Base-by-base conservation (phyloP, 2,329 filamentous ascomycete species). In the Phialocephala subalpina region DNA sequence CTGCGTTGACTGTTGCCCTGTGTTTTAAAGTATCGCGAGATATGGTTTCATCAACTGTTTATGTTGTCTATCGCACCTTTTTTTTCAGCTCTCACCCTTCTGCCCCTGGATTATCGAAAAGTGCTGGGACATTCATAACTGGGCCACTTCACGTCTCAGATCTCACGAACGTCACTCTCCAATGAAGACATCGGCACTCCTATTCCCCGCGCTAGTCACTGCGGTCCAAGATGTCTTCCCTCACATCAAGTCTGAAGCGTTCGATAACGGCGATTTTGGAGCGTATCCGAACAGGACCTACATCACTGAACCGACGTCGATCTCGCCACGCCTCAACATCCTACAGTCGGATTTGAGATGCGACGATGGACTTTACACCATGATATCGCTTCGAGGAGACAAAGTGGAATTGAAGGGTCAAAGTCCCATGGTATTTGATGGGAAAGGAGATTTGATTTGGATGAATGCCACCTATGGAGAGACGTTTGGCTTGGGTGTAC, bases 281-380 rank as follows among this genome's bases (percentile, higher is more conserved):
- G 60, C 73, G 6, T 79, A 79, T 69, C 78, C 78, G 9, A 74
- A 74, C 42, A 73, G 76, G 36, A 73, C 71, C 2, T 80, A 76
- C 65, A 69, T 71, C 9, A 77, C 78, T 6, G 71, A 72, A 11
- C 68, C 74, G 5, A 62, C 75, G 18, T 69, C 77, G 33, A 65
- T 58, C 11, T 66, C 66, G 2, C 67, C 66, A 16, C 58, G 45
- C 12, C 61, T 68, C 20, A 70, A 71, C 57, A 49, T 68, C 22
- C 60, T 65, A 7, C 36, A 58, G 47, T 56, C 52, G 18, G 47
- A 63, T 57, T 20, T 55, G 18, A 59, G 57, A 20, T 69, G 69
- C 35, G 49, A 71, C 14, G 59, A 65, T 64, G 65, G 63, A 3
- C 38, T 67, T 9, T 69, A 66, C 35, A 63, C 59, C 8, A 63